Conservation (phyloP, 2,329 filamentous ascomycete species). For the Lachnellula suecica region DNA sequence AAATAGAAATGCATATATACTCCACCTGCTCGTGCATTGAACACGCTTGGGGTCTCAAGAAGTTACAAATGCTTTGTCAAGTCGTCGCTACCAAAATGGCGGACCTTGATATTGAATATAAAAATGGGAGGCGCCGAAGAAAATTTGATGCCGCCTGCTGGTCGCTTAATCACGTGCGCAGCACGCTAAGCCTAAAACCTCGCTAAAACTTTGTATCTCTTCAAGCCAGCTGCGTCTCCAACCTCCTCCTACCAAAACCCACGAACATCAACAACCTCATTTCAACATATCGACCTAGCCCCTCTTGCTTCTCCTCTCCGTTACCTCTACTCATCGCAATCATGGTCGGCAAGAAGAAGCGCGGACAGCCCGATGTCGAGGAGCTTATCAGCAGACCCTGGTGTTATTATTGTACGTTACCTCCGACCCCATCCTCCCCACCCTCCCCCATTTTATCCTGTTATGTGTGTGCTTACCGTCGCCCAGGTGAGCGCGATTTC, state of each 20-base stretch:
- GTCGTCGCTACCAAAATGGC: no score
- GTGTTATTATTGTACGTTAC: slow-evolving; percentile 97
- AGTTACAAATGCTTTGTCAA: no score
- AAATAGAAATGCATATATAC: not conserved
- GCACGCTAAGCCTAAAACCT: not conserved
- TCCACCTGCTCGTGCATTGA: no score
- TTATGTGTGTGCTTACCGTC: slow-evolving; percentile 20
- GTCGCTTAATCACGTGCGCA: no score
- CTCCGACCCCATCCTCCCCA: no score
- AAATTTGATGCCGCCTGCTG: not conserved
- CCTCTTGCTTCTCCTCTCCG: no score
- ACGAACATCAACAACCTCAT: slow-evolving; percentile 5
- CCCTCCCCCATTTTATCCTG: slow-evolving; percentile 1
- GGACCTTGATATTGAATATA: no score
- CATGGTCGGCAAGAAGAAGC: slow-evolving; percentile 87
- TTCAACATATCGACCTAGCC: no score
- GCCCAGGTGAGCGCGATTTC: slow-evolving; percentile 83
- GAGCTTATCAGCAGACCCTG: slow-evolving; percentile 85
- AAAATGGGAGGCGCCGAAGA: no score
- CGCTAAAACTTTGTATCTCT: not conserved
- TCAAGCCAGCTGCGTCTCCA: not conserved
- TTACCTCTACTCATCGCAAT: slow-evolving; percentile 12
- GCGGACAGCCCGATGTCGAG: slow-evolving; percentile 80
- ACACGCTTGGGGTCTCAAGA: no score
- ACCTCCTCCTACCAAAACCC: not conserved